These are phyloP conservation scores for Xylaria castorea DNA, from an alignment of 495 filamentous ascomycete species.

Conservation along the genomic window DNA sequence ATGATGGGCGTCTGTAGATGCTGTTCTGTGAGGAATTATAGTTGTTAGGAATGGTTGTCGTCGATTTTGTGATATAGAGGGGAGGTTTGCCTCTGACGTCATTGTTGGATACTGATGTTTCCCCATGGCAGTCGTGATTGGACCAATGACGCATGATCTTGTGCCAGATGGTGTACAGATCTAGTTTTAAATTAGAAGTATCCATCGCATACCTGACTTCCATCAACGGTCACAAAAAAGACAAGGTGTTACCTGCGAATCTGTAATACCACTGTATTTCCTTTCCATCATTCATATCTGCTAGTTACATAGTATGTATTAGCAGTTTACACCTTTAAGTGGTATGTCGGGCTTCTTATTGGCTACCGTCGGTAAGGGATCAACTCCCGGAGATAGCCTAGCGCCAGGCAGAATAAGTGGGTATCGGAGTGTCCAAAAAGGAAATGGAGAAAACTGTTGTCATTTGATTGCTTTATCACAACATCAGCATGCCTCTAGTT, in stretches of 20 bases:
- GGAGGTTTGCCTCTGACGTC: slow-evolving; percentile 24
- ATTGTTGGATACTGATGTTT: neutral
- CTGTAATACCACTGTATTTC: neutral
- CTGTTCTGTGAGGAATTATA: neutral
- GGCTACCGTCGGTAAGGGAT: neutral
- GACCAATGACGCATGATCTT: slow-evolving; percentile 1
- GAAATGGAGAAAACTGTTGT: slow-evolving; percentile 5
- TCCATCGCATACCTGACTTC: too few species aligned
- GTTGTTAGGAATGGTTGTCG: neutral
- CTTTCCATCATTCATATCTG: neutral
- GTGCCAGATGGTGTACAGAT: neutral
- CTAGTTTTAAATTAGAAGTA: too few species aligned
- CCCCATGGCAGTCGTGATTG: neutral
- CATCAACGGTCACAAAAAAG: neutral
- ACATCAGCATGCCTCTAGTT: too few species aligned
- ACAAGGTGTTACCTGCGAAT: neutral
- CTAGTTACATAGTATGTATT: too few species aligned
- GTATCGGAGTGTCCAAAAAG: slow-evolving; percentile 4
- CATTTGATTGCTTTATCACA: neutral
- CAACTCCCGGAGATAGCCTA: neutral
- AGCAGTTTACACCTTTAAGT: too few species aligned
- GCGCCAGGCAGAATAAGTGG: neutral
- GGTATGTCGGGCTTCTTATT: neutral
- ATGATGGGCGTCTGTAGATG: neutral
- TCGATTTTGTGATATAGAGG: neutral